Evolutionary conservation across 306 rosid genomes (phyloP), one percentile per base, ranked within the genome.

Genomic region (Sesbania bispinosa): DNA sequence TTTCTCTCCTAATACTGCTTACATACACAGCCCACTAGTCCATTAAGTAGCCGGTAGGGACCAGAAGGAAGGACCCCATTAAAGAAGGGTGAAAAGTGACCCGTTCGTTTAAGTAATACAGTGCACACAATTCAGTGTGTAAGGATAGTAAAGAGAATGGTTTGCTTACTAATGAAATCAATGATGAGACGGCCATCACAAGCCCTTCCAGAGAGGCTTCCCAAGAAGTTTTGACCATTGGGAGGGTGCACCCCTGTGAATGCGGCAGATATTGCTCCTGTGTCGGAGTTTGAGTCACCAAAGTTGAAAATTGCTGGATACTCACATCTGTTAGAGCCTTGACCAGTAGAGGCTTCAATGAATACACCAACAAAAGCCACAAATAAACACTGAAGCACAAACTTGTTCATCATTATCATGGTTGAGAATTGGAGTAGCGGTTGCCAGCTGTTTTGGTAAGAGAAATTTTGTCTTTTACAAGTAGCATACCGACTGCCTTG

Each of bases 271-370:
- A 62, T 54, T 59, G 79, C 93, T 20, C 93, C 90, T 0, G 91
- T 90, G 72, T 87, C 93, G 0, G 93, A 90, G 65, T 89, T 89
- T 66, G 96, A 89, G 81, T 89, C 93, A 1, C 96, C 93, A 43
- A 89, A 89, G 84, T 89, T 89, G 81, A 38, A 62, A n/a, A 62
- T 62, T 13, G 69, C 52, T 9, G 67, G 67, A 41, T 16, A 60
- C 30, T 60, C 18, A 5, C 46, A 35, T 14, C 1, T n/a, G 6
- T 58, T 30, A 27, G 62, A 27, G 10, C 39, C 39, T 50, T 50
- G 14, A 27, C 9, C 59, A 6, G 8, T 26, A 0, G 19, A 53
- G 10, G 18, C 41, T 59, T 20, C 11, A 59, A 4, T 33, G 24
- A 9, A 16, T 7, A 33, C 8, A 32, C 24, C 15, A 7, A 18